A percentile compares a stretch with the other conserved stretches of the same genome.
phyloP scores from a whole-genome alignment of 2,329 filamentous ascomycete species.

The Trichoderma koningiopsis region DNA sequence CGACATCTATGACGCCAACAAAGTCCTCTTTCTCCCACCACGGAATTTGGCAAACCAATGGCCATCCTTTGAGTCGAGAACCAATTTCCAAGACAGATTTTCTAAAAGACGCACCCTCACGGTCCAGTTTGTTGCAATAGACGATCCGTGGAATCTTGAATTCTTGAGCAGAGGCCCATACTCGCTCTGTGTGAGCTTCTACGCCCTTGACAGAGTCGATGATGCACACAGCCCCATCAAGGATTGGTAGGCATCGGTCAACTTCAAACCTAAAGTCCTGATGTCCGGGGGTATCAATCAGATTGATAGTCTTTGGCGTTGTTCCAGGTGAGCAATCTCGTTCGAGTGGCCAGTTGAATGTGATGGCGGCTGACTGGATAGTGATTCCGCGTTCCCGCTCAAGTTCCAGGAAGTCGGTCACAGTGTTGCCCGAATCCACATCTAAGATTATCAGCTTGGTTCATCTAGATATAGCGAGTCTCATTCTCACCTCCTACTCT shows the following conservation, averaged over 20 bases:
- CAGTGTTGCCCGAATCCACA: constrained; percentile 94
- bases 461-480: not conserved
- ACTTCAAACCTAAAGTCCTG: constrained; percentile 98
- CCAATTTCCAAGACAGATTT: constrained; percentile 86
- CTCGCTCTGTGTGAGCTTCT: constrained; percentile 94
- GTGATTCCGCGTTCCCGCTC: constrained; percentile 93
- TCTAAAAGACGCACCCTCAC: constrained; percentile 77
- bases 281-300: constrained; percentile 96
- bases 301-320: constrained; percentile 71
- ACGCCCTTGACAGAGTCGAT: constrained; percentile 91
- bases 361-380: constrained; percentile 95
- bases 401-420: constrained; percentile 93
- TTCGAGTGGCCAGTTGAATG: constrained; percentile 83
- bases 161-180: constrained; percentile 87
- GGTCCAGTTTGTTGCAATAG: constrained; percentile 78
- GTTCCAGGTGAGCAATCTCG: constrained; percentile 44
- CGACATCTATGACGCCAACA: constrained; percentile 80
- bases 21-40: constrained; percentile 87
- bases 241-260: constrained; percentile 80
- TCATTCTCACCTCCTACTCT: constrained; percentile 68
- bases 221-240: constrained; percentile 91
- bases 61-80: constrained; percentile 76
- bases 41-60: constrained; percentile 90
- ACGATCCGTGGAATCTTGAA: constrained; percentile 82
- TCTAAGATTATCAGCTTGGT: constrained; percentile 50